Evolutionary conservation across 139 green algal genomes (phyloP).

Genomic region (Coccomyxa sp.): DNA sequence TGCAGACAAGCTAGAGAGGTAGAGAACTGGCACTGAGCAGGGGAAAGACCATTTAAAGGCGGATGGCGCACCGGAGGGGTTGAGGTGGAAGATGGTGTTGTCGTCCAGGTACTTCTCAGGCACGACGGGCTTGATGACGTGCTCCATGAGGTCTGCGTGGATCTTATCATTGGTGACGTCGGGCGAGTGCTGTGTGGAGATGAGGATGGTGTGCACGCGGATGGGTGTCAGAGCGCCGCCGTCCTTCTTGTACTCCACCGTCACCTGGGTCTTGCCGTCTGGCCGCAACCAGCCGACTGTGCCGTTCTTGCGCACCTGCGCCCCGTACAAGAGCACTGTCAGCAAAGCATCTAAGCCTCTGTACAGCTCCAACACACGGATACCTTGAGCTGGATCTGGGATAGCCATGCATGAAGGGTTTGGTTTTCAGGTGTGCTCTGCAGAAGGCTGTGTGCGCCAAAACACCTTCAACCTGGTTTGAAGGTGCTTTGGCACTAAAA

Average conservation of each 20-base stretch:
- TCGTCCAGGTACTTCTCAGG: slow-evolving; percentile 97
- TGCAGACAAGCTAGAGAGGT: too few species aligned
- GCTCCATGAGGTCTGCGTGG: slow-evolving; percentile 89
- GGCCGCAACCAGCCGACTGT: slow-evolving; percentile 90
- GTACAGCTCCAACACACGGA: too few species aligned
- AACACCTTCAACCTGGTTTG: too few species aligned
- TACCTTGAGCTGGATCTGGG: too few species aligned
- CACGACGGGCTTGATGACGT: slow-evolving; percentile 99
- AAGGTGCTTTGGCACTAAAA: too few species aligned
- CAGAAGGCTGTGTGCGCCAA: too few species aligned
- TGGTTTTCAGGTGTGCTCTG: too few species aligned
- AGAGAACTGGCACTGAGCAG: too few species aligned
- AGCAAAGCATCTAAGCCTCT: too few species aligned
- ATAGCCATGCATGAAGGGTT: too few species aligned
- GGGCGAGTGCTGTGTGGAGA: slow-evolving; percentile 94
- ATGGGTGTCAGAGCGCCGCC: slow-evolving; percentile 83
- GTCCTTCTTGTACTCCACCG: slow-evolving; percentile 96
- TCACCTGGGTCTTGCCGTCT: slow-evolving; percentile 99
- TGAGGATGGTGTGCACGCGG: slow-evolving; percentile 99
- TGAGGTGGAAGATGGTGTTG: slow-evolving; percentile 99
- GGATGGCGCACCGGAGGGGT: slow-evolving; percentile 74
- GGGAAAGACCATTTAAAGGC: too few species aligned
- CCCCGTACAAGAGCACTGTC: background rate
- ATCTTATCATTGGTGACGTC: slow-evolving; percentile 98
- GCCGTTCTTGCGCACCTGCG: slow-evolving; percentile 82